Evolutionary conservation across 2,329 filamentous ascomycete species (phyloP), one percentile per base, ranked within the genome.

Genomic region (Trichoderma citrinoviride): DNA sequence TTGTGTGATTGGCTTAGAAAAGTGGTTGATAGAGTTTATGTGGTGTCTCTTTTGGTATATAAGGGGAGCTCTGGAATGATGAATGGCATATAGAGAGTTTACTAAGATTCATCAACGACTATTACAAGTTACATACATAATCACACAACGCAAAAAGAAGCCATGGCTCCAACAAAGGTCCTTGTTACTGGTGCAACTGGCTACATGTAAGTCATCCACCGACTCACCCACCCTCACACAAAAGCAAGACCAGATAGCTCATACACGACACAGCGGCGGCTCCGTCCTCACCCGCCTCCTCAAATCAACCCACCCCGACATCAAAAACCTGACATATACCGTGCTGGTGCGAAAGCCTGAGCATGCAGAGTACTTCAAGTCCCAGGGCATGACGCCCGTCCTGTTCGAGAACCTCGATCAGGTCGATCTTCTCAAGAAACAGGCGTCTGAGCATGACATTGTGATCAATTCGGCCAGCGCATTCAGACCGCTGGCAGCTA

Each of bases 401-500:
- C 29, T 74, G 25, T 72, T 72, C 40, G 54, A 60, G 23, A 67
- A 61, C 19, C 68, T 74, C 29, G 69, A 74, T 44, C 70, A 75
- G 61, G 65, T 66, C 0, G 68, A 69, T 4, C 17, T 66, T 12
- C 23, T 74, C 7, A 66, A 56, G 43, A 63, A 66, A 12, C 56
- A 64, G 7, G 73, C 74, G 0, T 67, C 68, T 46, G 66, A 73
- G 58, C 67, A 72, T 23, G 72, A 74, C 49, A 67, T 82, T 61
- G 75, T 84, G 7, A 76, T 84, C 56, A 78, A 81, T 67, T 74
- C 79, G 0, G 78, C 79, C 1, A 70, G 71, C 2, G 78, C 78
- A 5, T 79, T 71, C 61, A 77, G 83, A 67, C 53, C 73, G 1
- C 49, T 68, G 0, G 75, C 76, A 3, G 79, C 78, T 0, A 73